These are phyloP conservation scores for Teunomyces cretensis DNA, from an alignment of 805 yeast genomes.

Conservation along the genomic window DNA sequence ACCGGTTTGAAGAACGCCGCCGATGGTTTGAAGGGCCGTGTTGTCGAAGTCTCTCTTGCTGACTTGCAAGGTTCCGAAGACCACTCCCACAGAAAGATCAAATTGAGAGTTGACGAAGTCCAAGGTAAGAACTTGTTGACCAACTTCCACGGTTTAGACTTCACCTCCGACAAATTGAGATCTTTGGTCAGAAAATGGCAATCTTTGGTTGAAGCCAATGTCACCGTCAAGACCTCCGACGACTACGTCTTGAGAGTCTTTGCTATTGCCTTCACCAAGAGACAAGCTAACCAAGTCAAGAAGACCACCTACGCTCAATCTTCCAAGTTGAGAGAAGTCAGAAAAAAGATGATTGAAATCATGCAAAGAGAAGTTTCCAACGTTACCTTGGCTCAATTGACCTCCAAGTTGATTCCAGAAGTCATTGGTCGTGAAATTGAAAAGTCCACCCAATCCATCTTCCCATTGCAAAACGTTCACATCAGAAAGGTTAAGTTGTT, in stretches of 20 bases:
- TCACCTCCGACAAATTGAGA: constrained; percentile 96
- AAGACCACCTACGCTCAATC: constrained; percentile 98
- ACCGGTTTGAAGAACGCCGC: constrained; percentile 98
- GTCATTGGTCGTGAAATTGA: constrained; percentile 98
- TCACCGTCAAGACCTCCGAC: constrained; percentile 96
- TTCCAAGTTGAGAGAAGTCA: constrained; percentile 94
- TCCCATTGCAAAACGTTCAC: constrained; percentile 98
- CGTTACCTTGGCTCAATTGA: constrained; percentile 94
- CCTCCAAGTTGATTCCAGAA: constrained; percentile 97
- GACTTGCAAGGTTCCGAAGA: constrained; percentile 99
- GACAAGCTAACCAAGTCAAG: constrained; percentile 95
- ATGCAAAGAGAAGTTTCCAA: constrained; percentile 94
- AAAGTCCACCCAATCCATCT: constrained; percentile 91
- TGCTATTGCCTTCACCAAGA: constrained; percentile 98
- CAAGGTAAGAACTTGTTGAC: constrained; percentile 98
- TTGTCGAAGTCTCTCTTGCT: constrained; percentile 92
- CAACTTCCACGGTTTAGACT: constrained; percentile 99
- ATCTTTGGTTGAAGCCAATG: constrained; percentile 96
- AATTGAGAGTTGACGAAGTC: constrained; percentile 97
- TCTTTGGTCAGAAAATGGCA: constrained; percentile 99
- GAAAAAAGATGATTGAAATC: constrained; percentile 95
- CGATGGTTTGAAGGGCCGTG: constrained; percentile 98
- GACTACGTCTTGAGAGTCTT: constrained; percentile 96
- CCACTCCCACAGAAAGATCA: constrained; percentile 96
- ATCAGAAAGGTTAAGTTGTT: constrained; percentile 98